A percentile compares a stretch with the other conserved stretches of the same genome.
phyloP scores from a whole-genome alignment of 176 grass and related monocot genomes.

The Coix lacrymajobi region DNA sequence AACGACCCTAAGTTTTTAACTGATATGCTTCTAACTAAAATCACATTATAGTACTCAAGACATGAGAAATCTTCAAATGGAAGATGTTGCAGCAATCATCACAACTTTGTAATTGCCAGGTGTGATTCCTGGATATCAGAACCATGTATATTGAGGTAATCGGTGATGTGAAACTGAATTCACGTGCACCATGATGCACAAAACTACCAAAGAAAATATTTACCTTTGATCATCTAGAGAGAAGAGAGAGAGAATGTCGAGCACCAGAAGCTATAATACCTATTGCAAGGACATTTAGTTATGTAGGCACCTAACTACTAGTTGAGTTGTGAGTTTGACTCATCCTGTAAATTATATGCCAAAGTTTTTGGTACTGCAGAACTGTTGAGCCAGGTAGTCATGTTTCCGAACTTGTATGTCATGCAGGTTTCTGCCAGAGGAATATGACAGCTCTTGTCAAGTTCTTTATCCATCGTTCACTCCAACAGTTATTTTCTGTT shows the following conservation, averaged over 20 bases:
- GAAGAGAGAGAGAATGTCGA: not conserved
- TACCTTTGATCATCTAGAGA: not conserved
- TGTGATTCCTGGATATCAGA: not conserved
- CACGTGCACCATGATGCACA: not conserved
- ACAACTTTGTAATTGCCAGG: not conserved
- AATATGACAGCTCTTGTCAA: conserved; percentile 86
- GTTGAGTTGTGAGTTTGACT: not conserved
- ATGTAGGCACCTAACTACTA: not conserved
- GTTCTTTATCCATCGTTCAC: conserved; percentile 90
- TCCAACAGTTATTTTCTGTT: conserved; percentile 82
- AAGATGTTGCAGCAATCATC: not conserved
- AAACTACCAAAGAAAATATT: not conserved
- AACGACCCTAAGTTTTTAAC: not conserved
- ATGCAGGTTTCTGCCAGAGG: conserved; percentile 78
- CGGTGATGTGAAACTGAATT: not conserved
- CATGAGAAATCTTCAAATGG: not conserved
- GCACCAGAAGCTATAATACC: not conserved
- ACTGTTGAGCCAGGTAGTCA: not conserved
- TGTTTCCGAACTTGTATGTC: not conserved
- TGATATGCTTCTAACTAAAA: not conserved
- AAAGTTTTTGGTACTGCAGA: not conserved
- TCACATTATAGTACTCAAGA: not conserved
- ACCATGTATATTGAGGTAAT: not conserved
- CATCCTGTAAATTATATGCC: not conserved
- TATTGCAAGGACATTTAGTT: not conserved